Conservation (phyloP, 163 green algal species). For the Chloroidium sp. region DNA sequence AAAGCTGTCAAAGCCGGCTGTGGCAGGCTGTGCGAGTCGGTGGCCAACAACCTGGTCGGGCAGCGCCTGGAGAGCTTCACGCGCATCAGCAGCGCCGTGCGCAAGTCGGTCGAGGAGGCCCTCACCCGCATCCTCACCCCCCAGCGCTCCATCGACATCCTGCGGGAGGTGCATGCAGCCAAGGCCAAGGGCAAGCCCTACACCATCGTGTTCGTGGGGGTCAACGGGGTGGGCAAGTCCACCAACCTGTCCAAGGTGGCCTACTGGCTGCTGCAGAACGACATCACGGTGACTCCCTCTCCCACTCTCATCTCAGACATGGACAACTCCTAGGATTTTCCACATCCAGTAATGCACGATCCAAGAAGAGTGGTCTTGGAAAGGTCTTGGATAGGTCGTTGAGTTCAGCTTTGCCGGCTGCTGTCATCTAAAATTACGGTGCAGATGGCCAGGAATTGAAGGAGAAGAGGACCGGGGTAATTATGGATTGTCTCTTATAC, state of each 20-base stretch:
- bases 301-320: neutral
- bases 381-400: too few species aligned
- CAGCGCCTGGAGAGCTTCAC: conserved; percentile 83
- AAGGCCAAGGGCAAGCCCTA: conserved; percentile 70
- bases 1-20: too few species aligned
- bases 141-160: conserved; percentile 60
- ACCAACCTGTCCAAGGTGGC: conserved; percentile 96
- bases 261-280: conserved; percentile 88
- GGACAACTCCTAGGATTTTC: neutral
- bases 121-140: conserved; percentile 87
- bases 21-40: conserved; percentile 45
- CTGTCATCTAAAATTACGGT: too few species aligned
- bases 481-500: too few species aligned
- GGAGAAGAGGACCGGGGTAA: too few species aligned
- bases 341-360: neutral
- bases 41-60: conserved; percentile 68
- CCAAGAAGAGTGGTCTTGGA: neutral
- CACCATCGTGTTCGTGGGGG: conserved; percentile 94
- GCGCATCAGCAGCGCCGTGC: conserved; percentile 54
- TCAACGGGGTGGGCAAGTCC: conserved; percentile 98
- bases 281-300: conserved; percentile 49
- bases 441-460: too few species aligned
- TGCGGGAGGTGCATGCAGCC: conserved; percentile 43
- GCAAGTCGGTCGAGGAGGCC: conserved; percentile 74
- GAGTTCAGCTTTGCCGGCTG: too few species aligned